Conservation (phyloP, 1,284 basidiomycete genomes). For the Marasmius oreades region DNA sequence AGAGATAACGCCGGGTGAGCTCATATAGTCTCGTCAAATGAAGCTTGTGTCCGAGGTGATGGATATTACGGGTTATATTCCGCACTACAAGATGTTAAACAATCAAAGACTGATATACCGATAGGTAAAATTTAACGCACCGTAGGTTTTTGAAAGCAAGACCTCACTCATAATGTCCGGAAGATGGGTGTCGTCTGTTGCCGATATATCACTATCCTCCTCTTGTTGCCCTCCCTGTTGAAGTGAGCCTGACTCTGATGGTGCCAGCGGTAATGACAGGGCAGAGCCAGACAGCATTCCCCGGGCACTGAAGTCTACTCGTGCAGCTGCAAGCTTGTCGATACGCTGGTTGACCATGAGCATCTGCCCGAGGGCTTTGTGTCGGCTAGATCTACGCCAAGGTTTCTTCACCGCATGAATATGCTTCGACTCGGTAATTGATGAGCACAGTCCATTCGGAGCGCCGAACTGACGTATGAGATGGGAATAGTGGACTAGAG, state of each 20-base stretch:
- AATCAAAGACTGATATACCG: neutral
- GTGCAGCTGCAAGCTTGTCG: slow-evolving; percentile 19
- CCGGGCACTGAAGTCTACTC: slow-evolving; percentile 12
- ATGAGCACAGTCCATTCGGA: slow-evolving; percentile 12
- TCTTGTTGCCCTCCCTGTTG: slow-evolving; percentile 3
- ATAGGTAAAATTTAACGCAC: neutral
- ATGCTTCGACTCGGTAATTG: slow-evolving; percentile 15
- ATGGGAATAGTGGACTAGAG: neutral
- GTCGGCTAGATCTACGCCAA: slow-evolving; percentile 20
- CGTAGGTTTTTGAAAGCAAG: neutral
- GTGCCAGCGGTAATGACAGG: slow-evolving; percentile 11
- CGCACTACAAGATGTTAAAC: neutral
- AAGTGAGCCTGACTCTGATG: neutral
- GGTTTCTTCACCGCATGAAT: slow-evolving; percentile 24
- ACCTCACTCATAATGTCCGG: neutral
- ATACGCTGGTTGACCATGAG: slow-evolving; percentile 19
- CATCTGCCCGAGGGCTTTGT: slow-evolving; percentile 21
- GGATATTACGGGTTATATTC: neutral
- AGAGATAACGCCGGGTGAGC: neutral
- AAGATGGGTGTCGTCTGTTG: neutral
- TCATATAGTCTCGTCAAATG: neutral
- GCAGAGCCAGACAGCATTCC: neutral
- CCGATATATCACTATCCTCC: neutral
- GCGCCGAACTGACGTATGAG: neutral
- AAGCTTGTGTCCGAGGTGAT: neutral